A percentile compares a stretch with the other conserved stretches of the same genome.
Evolutionary conservation across 2,329 filamentous ascomycete species (phyloP).

Genomic region (Parascedosporium putredinis): DNA sequence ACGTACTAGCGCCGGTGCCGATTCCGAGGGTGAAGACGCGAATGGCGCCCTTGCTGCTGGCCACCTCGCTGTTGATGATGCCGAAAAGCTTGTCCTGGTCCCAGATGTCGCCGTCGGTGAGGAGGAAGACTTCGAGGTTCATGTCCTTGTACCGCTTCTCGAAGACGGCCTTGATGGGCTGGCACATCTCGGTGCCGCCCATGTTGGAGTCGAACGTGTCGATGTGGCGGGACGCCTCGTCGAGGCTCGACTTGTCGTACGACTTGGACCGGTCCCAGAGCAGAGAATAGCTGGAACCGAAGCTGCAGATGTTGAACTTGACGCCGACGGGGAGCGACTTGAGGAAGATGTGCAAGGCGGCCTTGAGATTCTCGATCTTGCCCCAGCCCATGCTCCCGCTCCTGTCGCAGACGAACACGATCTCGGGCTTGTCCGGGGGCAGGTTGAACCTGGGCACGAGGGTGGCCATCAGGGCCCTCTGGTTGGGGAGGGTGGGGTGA

Average conservation of each 20-base stretch:
- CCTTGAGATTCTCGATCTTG: constrained; percentile 41
- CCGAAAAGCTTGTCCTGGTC: constrained; percentile 29
- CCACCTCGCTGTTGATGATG: constrained; percentile 31
- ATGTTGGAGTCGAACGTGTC: constrained; percentile 31
- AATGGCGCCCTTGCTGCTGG: constrained; percentile 29
- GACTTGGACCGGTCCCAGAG: constrained; percentile 36
- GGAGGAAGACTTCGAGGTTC: constrained; percentile 41
- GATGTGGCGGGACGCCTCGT: constrained; percentile 31
- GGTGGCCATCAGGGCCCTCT: constrained; percentile 59
- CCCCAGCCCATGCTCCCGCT: constrained; percentile 51
- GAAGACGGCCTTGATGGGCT: constrained; percentile 33
- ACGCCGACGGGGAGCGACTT: constrained; percentile 54
- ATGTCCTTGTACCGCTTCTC: constrained; percentile 30
- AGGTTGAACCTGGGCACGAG: constrained; percentile 61
- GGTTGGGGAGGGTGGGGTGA: constrained; percentile 49
- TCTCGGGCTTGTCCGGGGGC: constrained; percentile 42
- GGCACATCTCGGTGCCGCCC: constrained; percentile 44
- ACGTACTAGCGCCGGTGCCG: constrained; percentile 37
- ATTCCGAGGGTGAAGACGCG: constrained; percentile 47
- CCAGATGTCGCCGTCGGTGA: constrained; percentile 49
- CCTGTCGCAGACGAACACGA: constrained; percentile 64
- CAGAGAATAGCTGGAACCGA: constrained; percentile 38
- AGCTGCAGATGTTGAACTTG: constrained; percentile 63
- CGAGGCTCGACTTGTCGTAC: constrained; percentile 33
- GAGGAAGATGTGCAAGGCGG: constrained; percentile 52